Evolutionary conservation across 345 rosid genomes (phyloP), one percentile per base, ranked within the genome.

Genomic region (Pelargonium nanum): DNA sequence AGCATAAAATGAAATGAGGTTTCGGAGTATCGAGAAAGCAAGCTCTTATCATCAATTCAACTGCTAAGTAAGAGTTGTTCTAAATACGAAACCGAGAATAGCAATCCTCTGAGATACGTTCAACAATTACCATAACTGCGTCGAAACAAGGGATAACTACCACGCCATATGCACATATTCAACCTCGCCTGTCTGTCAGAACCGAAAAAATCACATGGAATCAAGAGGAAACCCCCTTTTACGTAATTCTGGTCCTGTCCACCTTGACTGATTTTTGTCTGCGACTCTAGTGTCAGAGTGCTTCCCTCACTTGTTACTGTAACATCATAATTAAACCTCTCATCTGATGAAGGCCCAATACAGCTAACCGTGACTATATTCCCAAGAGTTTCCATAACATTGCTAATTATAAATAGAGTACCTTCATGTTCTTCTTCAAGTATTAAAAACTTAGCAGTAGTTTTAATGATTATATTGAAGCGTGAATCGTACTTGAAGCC

Each of bases 271-370:
- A 19, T 73, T 51, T 56, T 62, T 19, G 71, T 58, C 28, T 59
- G 32, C 23, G 69, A 66, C 17, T 34, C 67, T 0, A 71, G 65
- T 32, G 45, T 68, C 60, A 76, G 65, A 51, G 4, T 34, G 32
- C 58, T 52, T 30, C 50, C 68, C 20, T n/a, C 12, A 2, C 24
- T 21, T 65, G 23, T 72, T 19, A 60, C 80, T 15, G 13, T 7
- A 22, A 75, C 34, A 26, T 65, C 68, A n/a, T 65, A 80, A 22
- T 22, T 32, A 56, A 19, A 61, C 20, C 55, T 48, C 12, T 19
- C 62, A 16, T 30, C 55, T 4, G 61, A 40, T 66, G 78, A 26
- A 17, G 78, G 71, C 19, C 74, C 71, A 19, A 74, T 63, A 53
- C 71, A 70, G 45, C 65, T 28, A 24, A 74, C 32, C 15, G 61